Conservation (phyloP, 2,329 filamentous ascomycete genomes). For the Nothomitra cinnamomea region DNA sequence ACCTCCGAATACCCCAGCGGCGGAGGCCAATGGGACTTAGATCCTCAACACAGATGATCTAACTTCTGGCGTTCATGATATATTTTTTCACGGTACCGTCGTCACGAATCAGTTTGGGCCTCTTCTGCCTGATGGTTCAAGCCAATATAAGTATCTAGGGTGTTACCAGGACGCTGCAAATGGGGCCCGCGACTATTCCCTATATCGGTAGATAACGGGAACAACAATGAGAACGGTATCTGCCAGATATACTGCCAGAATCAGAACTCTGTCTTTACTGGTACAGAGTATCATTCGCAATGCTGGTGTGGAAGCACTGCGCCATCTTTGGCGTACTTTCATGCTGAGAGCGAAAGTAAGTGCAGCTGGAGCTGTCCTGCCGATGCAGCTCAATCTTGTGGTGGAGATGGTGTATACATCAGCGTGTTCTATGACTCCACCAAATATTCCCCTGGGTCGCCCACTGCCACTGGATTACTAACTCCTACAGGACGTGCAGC, state of each 20-base stretch:
- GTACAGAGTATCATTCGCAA: conserved; percentile 10
- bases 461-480: neutral
- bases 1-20: conserved; percentile 15
- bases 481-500: neutral
- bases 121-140: conserved; percentile 15
- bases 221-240: conserved; percentile 15
- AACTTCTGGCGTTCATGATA: conserved; percentile 23
- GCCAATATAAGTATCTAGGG: conserved; percentile 17
- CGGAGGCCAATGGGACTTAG: conserved; percentile 17
- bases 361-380: conserved; percentile 15
- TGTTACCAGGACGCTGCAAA: conserved; percentile 18
- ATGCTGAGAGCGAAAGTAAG: conserved; percentile 11
- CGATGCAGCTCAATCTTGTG: conserved; percentile 13
- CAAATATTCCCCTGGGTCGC: conserved; percentile 7
- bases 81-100: conserved; percentile 20
- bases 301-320: conserved; percentile 16
- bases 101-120: conserved; percentile 22
- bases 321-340: conserved; percentile 13
- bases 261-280: conserved; percentile 14
- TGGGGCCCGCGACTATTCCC: conserved; percentile 16
- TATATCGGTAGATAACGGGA: conserved; percentile 13
- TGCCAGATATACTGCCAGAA: conserved; percentile 16
- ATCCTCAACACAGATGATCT: conserved; percentile 26
- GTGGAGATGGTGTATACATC: conserved; percentile 14
- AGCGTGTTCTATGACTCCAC: conserved; percentile 12